Conservation (phyloP, 1,284 basidiomycete species). For the Ganoderma boninense region DNA sequence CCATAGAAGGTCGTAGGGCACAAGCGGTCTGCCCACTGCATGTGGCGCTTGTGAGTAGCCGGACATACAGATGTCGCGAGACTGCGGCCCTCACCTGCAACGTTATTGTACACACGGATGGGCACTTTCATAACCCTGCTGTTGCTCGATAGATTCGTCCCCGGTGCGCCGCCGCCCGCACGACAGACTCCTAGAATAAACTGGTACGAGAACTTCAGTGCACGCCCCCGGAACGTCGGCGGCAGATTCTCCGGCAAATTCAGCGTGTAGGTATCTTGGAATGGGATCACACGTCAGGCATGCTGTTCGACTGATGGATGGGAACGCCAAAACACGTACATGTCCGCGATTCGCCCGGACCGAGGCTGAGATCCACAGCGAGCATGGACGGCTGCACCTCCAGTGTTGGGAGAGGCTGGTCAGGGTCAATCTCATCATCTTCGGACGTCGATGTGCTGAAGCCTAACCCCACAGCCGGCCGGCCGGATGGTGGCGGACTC, state of each 20-base stretch:
- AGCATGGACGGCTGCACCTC: constrained; percentile 86
- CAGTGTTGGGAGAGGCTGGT: constrained; percentile 80
- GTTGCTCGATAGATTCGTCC: constrained; percentile 47
- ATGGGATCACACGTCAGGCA: constrained; percentile 7
- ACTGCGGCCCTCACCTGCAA: constrained; percentile 63
- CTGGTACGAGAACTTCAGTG: constrained; percentile 89
- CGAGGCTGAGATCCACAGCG: constrained; percentile 80
- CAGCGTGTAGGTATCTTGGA: constrained; percentile 83
- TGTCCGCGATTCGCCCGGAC: constrained; percentile 82
- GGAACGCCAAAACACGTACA: constrained; percentile 58
- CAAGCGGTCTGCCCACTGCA: constrained; percentile 59
- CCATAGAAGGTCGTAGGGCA: constrained; percentile 77
- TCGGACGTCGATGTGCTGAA: constrained; percentile 34
- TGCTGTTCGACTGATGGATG: constrained; percentile 2
- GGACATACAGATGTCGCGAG: constrained; percentile 10
- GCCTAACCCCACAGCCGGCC: constrained; percentile 34
- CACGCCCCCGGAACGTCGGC: constrained; percentile 88
- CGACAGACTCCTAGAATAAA: constrained; percentile 89
- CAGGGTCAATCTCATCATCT: constrained; percentile 64
- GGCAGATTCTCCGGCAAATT: constrained; percentile 83
- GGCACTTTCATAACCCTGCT: constrained; percentile 91
- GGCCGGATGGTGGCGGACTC: constrained; percentile 24
- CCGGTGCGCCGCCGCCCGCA: constrained; percentile 51
- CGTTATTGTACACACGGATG: constrained; percentile 87
- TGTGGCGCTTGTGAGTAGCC: constrained; percentile 6